phyloP scores from a whole-genome alignment of 2,329 filamentous ascomycete species.

The Colletotrichum sp. region DNA sequence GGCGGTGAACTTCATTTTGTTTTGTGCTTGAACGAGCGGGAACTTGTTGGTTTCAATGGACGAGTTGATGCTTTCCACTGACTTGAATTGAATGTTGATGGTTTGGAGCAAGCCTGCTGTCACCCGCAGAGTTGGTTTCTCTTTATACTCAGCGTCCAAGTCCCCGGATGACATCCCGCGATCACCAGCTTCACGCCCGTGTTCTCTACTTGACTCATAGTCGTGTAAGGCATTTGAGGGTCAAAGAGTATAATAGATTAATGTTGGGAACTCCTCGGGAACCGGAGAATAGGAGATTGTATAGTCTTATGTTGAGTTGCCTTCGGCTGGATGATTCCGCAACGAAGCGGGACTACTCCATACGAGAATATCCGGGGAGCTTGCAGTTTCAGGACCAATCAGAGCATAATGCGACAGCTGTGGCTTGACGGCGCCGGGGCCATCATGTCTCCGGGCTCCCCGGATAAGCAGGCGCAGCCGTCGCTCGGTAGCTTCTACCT shows the following conservation, averaged over 20 bases:
- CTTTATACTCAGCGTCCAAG: accelerated
- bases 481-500: too few relatives aligned
- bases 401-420: accelerated
- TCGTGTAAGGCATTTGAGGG: background rate
- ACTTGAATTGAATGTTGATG: accelerated
- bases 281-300: background rate
- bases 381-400: accelerated
- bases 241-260: background rate
- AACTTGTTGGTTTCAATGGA: background rate
- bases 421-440: too few relatives aligned
- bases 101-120: accelerated
- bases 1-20: background rate
- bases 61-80: accelerated
- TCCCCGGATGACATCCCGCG: background rate
- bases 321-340: background rate
- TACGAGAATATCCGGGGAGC: too few relatives aligned
- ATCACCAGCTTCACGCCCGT: background rate
- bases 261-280: background rate
- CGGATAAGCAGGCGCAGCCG: too few relatives aligned
- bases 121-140: accelerated
- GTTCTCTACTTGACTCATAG: background rate
- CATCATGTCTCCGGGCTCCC: too few relatives aligned
- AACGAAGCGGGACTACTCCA: too few relatives aligned
- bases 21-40: background rate
- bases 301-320: background rate